Evolutionary conservation across 1,284 basidiomycete species (phyloP).

Genomic region (Lentinula novae-zelandiae): DNA sequence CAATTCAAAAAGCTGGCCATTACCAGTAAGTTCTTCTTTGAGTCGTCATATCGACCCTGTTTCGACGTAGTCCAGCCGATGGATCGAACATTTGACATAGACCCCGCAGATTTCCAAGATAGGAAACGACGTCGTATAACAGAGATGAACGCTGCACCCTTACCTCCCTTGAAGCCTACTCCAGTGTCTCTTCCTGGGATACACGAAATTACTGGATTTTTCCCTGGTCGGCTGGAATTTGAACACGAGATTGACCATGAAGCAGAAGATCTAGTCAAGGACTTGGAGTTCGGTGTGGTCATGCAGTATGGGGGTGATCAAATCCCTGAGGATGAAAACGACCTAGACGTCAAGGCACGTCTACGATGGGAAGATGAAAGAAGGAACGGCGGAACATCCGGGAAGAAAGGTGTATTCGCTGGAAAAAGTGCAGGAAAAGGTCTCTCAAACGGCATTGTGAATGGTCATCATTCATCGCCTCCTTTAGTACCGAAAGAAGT

Average conservation of each 20-base stretch:
- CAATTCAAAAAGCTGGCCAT: conserved; percentile 72
- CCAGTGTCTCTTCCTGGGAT: conserved; percentile 93
- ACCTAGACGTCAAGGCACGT: conserved; percentile 65
- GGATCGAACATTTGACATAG: conserved; percentile 69
- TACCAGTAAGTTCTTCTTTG: conserved; percentile 53
- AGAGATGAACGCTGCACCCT: conserved; percentile 52
- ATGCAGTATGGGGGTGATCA: conserved; percentile 83
- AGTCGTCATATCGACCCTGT: conserved; percentile 2
- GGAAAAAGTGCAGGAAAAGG: conserved; percentile 34
- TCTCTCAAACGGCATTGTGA: conserved; percentile 44
- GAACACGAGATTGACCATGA: conserved; percentile 97
- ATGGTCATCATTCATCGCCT: conserved; percentile 30
- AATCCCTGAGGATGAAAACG: conserved; percentile 72
- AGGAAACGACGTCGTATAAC: conserved; percentile 86
- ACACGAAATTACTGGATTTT: conserved; percentile 91
- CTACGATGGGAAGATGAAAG: conserved; percentile 67
- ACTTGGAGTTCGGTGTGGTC: conserved; percentile 92
- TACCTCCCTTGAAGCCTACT: conserved; percentile 61
- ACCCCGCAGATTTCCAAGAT: conserved; percentile 81
- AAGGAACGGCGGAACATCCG: conserved; percentile 26
- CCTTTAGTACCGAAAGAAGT: conserved; percentile 16
- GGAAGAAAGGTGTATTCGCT: conserved; percentile 21
- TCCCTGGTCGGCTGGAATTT: conserved; percentile 96
- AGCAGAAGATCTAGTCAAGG: conserved; percentile 93
- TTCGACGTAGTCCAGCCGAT: conserved; percentile 43